Conservation (phyloP, 2,329 filamentous ascomycete species). For the Diaporthe vaccinii region DNA sequence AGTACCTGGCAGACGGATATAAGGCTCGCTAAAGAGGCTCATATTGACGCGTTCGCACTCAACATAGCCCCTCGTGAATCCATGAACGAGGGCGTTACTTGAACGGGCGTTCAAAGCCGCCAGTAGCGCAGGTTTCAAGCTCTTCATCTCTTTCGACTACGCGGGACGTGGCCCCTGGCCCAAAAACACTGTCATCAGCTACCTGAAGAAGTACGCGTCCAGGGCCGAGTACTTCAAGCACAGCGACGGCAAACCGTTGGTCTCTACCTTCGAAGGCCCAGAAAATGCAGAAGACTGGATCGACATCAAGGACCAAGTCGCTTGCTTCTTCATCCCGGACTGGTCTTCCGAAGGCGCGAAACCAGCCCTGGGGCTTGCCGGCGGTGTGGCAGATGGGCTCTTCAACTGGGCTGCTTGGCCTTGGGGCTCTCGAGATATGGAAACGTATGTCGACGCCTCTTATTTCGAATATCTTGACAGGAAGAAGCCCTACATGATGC, state of each 20-base stretch:
- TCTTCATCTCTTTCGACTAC: conserved; percentile 60
- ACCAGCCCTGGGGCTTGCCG: conserved; percentile 40
- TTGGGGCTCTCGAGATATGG: conserved; percentile 47
- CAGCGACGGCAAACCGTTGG: conserved; percentile 53
- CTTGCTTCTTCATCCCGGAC: conserved; percentile 60
- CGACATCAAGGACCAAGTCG: conserved; percentile 49
- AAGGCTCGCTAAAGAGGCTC: conserved; percentile 49
- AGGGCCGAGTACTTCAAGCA: conserved; percentile 48
- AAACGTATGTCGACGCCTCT: conserved; percentile 49
- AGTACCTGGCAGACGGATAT: conserved; percentile 51
- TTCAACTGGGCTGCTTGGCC: conserved; percentile 57
- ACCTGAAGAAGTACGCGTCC: conserved; percentile 46
- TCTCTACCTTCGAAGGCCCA: conserved; percentile 66
- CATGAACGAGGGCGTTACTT: conserved; percentile 37
- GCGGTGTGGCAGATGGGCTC: conserved; percentile 50
- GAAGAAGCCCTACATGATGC: conserved; percentile 63
- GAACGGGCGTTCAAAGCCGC: conserved; percentile 48
- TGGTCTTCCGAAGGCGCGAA: conserved; percentile 57
- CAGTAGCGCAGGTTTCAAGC: conserved; percentile 44
- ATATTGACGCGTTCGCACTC: conserved; percentile 56
- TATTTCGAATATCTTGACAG: conserved; percentile 50
- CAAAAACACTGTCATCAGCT: conserved; percentile 44
- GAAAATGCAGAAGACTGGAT: conserved; percentile 58
- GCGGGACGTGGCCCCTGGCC: conserved; percentile 48
- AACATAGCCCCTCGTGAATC: conserved; percentile 45